Evolutionary conservation across 2,329 filamentous ascomycete species (phyloP), one percentile per base, ranked within the genome.

Genomic region (Pseudovirgaria hyperparasitica): DNA sequence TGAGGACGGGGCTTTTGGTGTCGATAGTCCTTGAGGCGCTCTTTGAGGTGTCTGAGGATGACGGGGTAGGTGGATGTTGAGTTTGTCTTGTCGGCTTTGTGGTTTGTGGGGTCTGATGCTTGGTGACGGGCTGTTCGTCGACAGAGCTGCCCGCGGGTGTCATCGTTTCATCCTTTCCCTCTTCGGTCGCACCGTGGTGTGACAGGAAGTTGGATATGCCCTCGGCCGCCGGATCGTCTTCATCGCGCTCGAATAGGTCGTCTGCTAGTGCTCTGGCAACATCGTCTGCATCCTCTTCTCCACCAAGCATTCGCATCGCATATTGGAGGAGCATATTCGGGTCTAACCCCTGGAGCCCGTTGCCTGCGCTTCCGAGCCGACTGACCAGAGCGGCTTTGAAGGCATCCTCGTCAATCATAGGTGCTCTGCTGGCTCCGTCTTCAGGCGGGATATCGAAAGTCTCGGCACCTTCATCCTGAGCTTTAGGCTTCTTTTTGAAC

Each of bases 291-390:
- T 44, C 50, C 14, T 42, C 47, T n/a, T 57, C 43, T 16, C 54
- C 52, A 4, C 47, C 50, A 8, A 62, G 43, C 58, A 65, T 61
- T 26, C 60, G 52, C 37, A 52, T 45, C 4, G 59, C 52, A 10
- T 54, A 58, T 24, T 57, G 39, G 27, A 63, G 50, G 25, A 64
- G 47, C 9, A 54, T 50, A 9, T 46, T 40, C 19, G 58, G 52
- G 32, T 62, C 58, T 38, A 57, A 48, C 10, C 52, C 57, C 17
- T 36, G 45, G n/a, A 52, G 36, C 1, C 46, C 48, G 5, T 48
- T 50, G 14, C 50, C 50, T 8, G 47, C 41, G 16, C 40, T 41
- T 22, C 46, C 46, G 3, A 56, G 43, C 24, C 45, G 46, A 11
- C 39, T 41, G 23, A 50, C 48, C 9, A 56, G 33, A 5, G 43